Conservation (phyloP, 345 rosid genomes). For the Corchorus capsularis region DNA sequence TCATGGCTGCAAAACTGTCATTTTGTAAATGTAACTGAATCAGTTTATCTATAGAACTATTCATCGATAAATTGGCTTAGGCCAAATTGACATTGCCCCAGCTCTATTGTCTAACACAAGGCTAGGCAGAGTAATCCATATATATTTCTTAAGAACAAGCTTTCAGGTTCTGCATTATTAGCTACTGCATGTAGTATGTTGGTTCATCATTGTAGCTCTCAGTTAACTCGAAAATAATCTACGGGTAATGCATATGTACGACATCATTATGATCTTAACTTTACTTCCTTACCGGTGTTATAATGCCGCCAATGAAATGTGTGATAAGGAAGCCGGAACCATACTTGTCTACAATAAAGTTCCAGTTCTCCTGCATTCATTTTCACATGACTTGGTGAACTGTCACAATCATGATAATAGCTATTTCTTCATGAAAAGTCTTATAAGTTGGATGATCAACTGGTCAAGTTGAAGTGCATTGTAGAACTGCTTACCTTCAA, state of each 20-base stretch:
- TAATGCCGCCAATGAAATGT: conserved; percentile 26
- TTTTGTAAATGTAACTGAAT: background rate
- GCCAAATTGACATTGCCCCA: background rate
- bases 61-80: background rate
- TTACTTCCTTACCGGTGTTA: conserved; percentile 38
- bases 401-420: background rate
- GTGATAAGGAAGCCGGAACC: conserved; percentile 35
- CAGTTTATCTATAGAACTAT: background rate
- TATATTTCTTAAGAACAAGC: background rate
- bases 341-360: conserved; percentile 32
- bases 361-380: conserved; percentile 49
- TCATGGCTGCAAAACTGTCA: conserved; percentile 44
- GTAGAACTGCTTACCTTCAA: conserved; percentile 47
- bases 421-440: background rate
- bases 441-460: background rate
- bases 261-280: too few relatives aligned
- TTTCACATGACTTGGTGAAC: background rate
- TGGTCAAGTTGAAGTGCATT: background rate
- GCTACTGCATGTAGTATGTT: background rate
- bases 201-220: background rate
- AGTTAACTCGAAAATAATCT: background rate
- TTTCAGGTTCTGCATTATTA: background rate
- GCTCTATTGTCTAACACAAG: background rate
- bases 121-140: background rate
- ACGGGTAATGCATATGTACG: too few relatives aligned